These are phyloP conservation scores for Ceratocystis diversiconidia DNA, from an alignment of 2,329 filamentous ascomycete genomes.

Conservation along the genomic window DNA sequence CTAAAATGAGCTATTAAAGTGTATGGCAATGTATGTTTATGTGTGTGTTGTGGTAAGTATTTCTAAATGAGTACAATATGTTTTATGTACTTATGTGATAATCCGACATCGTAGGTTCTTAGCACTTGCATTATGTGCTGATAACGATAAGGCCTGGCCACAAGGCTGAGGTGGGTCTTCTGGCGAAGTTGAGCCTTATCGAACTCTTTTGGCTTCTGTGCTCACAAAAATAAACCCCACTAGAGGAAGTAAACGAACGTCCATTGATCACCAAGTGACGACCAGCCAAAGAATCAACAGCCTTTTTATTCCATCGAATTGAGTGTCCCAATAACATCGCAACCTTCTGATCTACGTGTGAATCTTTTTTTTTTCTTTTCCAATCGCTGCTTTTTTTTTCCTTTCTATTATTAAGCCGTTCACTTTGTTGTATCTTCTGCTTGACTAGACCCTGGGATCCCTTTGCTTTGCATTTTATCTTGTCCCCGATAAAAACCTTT, in stretches of 20 bases:
- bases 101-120: not conserved
- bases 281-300: not conserved
- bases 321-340: not conserved
- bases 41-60: no score
- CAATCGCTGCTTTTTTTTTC: not conserved
- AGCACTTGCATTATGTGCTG: not conserved
- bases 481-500: not conserved
- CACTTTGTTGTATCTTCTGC: not conserved
- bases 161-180: conserved; percentile 14
- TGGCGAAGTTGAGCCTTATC: not conserved
- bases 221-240: conserved; percentile 10
- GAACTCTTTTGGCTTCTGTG: not conserved
- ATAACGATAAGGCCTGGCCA: not conserved
- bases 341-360: not conserved
- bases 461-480: not conserved
- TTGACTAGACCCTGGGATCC: not conserved
- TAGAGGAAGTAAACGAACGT: not conserved
- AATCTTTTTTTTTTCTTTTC: not conserved
- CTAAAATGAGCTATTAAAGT: no score
- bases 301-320: not conserved
- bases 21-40: no score
- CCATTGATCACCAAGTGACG: not conserved
- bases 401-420: not conserved
- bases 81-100: no score
- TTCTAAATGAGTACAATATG: no score